Conservation (phyloP, 2,329 filamentous ascomycete genomes). For the Fusarium tjaetaba region DNA sequence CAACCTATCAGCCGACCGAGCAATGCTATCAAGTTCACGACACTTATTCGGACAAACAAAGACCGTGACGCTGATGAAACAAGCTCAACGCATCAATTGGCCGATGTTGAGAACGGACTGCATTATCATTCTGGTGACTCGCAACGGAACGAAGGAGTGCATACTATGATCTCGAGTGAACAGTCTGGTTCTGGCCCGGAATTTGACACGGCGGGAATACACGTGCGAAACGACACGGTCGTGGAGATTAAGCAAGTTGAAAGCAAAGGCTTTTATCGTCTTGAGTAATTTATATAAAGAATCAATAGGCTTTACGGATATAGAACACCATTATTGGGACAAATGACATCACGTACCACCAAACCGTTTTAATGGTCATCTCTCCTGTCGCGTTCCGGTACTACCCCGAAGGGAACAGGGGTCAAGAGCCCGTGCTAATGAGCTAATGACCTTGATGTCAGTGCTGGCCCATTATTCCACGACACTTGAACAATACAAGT, state of each 20-base stretch:
- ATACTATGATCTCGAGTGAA: constrained; percentile 21
- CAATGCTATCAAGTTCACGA: constrained; percentile 21
- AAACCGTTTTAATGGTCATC: background rate
- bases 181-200: background rate
- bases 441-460: background rate
- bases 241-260: constrained; percentile 13
- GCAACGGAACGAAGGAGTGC: background rate
- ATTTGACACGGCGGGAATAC: background rate
- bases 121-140: background rate
- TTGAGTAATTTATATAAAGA: background rate
- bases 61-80: constrained; percentile 17
- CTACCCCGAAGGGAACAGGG: background rate
- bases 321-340: background rate
- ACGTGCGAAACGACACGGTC: constrained; percentile 22
- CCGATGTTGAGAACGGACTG: constrained; percentile 16
- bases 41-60: constrained; percentile 7
- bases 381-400: background rate
- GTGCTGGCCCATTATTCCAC: background rate
- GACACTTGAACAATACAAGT: background rate
- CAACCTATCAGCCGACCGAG: constrained; percentile 30
- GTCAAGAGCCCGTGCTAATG: background rate
- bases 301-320: too few species aligned
- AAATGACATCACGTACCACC: background rate
- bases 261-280: background rate
- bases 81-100: constrained; percentile 32